phyloP scores from a whole-genome alignment of 1,284 basidiomycete genomes.

The Tylopilus orsonianus region DNA sequence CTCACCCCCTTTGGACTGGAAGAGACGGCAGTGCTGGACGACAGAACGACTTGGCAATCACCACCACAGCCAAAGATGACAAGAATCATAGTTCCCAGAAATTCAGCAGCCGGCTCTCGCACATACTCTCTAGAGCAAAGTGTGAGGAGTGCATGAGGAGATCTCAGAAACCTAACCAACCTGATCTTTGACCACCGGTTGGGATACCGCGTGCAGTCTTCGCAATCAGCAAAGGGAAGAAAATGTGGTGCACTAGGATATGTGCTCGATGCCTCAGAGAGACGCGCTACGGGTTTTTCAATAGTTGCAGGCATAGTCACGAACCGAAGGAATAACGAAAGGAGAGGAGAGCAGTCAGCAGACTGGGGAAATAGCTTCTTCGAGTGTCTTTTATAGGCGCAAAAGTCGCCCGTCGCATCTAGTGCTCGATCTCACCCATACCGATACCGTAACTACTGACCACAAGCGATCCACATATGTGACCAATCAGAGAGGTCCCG shows the following conservation, averaged over 20 bases:
- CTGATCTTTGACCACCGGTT: slow-evolving; percentile 59
- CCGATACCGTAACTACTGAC: slow-evolving; percentile 4
- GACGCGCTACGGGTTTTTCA: slow-evolving; percentile 17
- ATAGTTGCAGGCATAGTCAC: slow-evolving; percentile 21
- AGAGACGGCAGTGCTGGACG: slow-evolving; percentile 50
- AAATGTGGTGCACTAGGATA: slow-evolving; percentile 3
- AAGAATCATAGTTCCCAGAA: slow-evolving; percentile 65
- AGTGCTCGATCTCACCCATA: slow-evolving; percentile 1
- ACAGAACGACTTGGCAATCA: slow-evolving; percentile 62
- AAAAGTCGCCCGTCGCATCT: slow-evolving; percentile 1
- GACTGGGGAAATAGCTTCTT: neutral
- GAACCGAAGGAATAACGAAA: slow-evolving; percentile 2
- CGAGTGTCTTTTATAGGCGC: slow-evolving; percentile 25
- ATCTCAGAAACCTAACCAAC: slow-evolving; percentile 35
- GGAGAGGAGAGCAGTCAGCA: neutral
- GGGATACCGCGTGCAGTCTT: slow-evolving; percentile 37
- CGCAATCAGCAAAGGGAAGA: slow-evolving; percentile 30
- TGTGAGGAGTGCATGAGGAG: neutral
- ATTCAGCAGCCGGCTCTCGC: slow-evolving; percentile 68
- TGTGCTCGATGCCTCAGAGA: slow-evolving; percentile 19
- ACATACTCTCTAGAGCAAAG: slow-evolving; percentile 39
- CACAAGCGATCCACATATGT: slow-evolving; percentile 1
- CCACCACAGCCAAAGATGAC: slow-evolving; percentile 66
- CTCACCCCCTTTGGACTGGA: slow-evolving; percentile 62
- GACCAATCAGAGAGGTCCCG: slow-evolving; percentile 5